Conservation (phyloP, 2,329 filamentous ascomycete species). For the Cadophora luteo-olivacea region DNA sequence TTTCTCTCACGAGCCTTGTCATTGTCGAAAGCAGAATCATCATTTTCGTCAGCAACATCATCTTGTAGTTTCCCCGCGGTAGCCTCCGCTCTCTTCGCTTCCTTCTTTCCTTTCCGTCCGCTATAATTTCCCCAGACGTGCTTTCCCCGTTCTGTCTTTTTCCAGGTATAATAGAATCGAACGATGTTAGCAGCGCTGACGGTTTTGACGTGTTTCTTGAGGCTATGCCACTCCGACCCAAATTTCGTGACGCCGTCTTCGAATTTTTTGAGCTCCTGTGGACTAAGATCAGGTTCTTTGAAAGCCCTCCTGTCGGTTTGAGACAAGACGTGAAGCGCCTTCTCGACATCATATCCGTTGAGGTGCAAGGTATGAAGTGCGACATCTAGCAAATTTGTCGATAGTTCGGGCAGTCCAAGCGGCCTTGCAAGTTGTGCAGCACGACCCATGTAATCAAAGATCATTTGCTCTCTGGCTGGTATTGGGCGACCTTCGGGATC, state of each 20-base stretch:
- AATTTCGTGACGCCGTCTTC: conserved; percentile 90
- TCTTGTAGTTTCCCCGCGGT: conserved; percentile 80
- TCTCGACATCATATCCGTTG: conserved; percentile 73
- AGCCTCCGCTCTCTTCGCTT: conserved; percentile 75
- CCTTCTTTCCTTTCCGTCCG: conserved; percentile 88
- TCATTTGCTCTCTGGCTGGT: conserved; percentile 53
- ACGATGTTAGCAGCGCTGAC: conserved; percentile 82
- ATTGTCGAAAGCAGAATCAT: conserved; percentile 95
- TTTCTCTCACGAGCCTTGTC: conserved; percentile 80
- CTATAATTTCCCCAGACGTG: conserved; percentile 91
- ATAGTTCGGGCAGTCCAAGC: conserved; percentile 74
- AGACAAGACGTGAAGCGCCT: conserved; percentile 73
- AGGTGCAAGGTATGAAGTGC: conserved; percentile 77
- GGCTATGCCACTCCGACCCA: conserved; percentile 85
- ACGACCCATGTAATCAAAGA: conserved; percentile 75
- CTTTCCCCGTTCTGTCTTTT: conserved; percentile 85
- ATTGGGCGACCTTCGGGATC: conserved; percentile 42
- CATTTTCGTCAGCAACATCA: conserved; percentile 88
- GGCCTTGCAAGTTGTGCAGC: conserved; percentile 62
- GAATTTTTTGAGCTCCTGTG: conserved; percentile 85
- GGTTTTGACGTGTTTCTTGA: conserved; percentile 86
- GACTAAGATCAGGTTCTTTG: conserved; percentile 81
- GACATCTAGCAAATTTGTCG: conserved; percentile 88
- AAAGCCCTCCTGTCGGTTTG: conserved; percentile 74
- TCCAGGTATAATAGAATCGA: conserved; percentile 97